Evolutionary conservation across 1,139 yeast genomes (phyloP).

Genomic region (Geotrichum aggregatum): DNA sequence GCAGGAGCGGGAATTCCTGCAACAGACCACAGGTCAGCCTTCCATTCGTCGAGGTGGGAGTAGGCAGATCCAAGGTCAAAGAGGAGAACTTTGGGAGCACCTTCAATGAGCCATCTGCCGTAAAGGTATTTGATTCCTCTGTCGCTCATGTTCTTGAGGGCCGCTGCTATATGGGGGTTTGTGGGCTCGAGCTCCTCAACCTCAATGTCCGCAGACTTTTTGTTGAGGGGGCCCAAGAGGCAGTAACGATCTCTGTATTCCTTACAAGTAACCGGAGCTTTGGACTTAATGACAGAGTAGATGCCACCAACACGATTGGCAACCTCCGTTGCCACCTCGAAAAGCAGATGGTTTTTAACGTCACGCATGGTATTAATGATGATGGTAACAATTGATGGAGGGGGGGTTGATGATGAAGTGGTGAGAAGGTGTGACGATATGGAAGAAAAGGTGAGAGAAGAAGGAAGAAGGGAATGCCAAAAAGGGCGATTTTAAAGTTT

Average conservation of each 20-base stretch:
- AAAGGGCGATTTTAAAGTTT: background rate
- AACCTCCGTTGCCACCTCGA: slow-evolving; percentile 95
- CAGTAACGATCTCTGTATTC: slow-evolving; percentile 88
- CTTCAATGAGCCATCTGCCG: slow-evolving; percentile 96
- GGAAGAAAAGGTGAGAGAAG: background rate
- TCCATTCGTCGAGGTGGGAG: slow-evolving; percentile 80
- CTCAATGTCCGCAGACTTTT: slow-evolving; percentile 79
- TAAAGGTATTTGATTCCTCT: slow-evolving; percentile 81
- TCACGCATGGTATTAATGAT: slow-evolving; percentile 39
- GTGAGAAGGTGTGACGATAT: background rate
- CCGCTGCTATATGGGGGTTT: slow-evolving; percentile 51
- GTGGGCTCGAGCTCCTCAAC: slow-evolving; percentile 76
- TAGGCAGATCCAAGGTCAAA: slow-evolving; percentile 80
- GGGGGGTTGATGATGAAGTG: background rate
- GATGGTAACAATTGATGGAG: slow-evolving; percentile 10
- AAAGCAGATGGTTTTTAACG: slow-evolving; percentile 71
- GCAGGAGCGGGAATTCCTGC: slow-evolving; percentile 94
- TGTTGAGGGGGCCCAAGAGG: slow-evolving; percentile 79
- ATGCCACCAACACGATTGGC: slow-evolving; percentile 98
- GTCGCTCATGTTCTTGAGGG: slow-evolving; percentile 59
- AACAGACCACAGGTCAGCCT: slow-evolving; percentile 81
- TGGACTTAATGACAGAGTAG: slow-evolving; percentile 91
- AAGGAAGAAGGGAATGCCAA: background rate
- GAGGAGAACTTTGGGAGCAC: slow-evolving; percentile 87
- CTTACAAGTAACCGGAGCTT: slow-evolving; percentile 93